These are phyloP conservation scores for Lasiosphaeria ovina DNA, from an alignment of 495 filamentous ascomycete genomes.

Conservation along the genomic window DNA sequence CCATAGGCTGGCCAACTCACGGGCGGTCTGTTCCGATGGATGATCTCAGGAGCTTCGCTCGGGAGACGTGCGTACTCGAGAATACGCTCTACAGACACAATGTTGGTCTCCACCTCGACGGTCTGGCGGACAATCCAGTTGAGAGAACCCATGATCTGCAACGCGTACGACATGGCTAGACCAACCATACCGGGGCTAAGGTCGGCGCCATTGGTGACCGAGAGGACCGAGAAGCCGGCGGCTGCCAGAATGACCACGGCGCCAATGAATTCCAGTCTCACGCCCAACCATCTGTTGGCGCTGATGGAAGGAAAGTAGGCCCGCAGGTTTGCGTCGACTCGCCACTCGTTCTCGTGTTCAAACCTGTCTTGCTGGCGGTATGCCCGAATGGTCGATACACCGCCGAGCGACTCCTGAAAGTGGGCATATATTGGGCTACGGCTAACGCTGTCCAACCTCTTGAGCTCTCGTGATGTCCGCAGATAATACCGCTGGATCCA, in stretches of 20 bases:
- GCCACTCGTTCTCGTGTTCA: slow-evolving; percentile 92
- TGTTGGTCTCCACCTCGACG: slow-evolving; percentile 99
- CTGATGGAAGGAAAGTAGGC: slow-evolving; percentile 97
- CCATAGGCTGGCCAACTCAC: slow-evolving; percentile 91
- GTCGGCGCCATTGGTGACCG: slow-evolving; percentile 67
- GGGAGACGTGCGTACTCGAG: slow-evolving; percentile 93
- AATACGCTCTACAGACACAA: slow-evolving; percentile 96
- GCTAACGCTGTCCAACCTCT: slow-evolving; percentile 91
- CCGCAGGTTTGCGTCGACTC: slow-evolving; percentile 90
- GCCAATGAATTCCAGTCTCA: slow-evolving; percentile 93
- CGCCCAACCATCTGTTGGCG: slow-evolving; percentile 94
- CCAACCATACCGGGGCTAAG: slow-evolving; percentile 81
- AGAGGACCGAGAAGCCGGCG: slow-evolving; percentile 77
- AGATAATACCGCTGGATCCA: slow-evolving; percentile 98
- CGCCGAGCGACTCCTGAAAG: slow-evolving; percentile 95
- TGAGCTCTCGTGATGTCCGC: slow-evolving; percentile 91
- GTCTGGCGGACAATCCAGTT: slow-evolving; percentile 99
- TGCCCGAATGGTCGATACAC: slow-evolving; percentile 95
- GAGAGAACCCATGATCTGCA: slow-evolving; percentile 96
- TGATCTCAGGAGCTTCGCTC: slow-evolving; percentile 92
- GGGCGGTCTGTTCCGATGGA: slow-evolving; percentile 80
- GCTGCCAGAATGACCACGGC: slow-evolving; percentile 89
- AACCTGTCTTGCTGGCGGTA: slow-evolving; percentile 89
- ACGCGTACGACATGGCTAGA: slow-evolving; percentile 92
- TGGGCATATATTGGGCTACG: slow-evolving; percentile 96